Evolutionary conservation across 192 early-diverging fungal genomes (phyloP).

Genomic region (Geranomyces variabilis): DNA sequence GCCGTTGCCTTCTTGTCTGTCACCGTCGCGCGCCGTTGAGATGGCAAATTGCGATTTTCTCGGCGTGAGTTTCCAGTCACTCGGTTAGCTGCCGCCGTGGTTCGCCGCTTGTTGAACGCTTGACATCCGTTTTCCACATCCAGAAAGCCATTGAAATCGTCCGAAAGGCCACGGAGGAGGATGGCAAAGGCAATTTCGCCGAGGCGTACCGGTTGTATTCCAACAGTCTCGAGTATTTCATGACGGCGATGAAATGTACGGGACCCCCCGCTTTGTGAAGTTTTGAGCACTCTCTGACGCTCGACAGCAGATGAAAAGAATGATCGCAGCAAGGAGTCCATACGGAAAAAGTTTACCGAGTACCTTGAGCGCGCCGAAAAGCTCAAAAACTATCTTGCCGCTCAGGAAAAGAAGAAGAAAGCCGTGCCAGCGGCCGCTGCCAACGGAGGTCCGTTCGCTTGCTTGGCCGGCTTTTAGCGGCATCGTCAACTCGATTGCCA

Average conservation of each 20-base stretch:
- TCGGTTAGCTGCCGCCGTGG: neutral
- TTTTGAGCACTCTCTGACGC: too few species aligned
- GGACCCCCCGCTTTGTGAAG: slow-evolving; percentile 4
- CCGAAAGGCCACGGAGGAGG: slow-evolving; percentile 91
- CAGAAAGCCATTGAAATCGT: slow-evolving; percentile 90
- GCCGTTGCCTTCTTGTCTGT: too few species aligned
- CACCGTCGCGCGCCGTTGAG: too few species aligned
- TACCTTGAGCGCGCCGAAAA: slow-evolving; percentile 93
- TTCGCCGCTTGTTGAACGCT: neutral
- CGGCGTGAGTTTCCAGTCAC: slow-evolving; percentile 5
- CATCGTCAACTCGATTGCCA: too few species aligned
- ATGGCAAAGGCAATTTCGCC: slow-evolving; percentile 84
- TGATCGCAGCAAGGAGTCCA: slow-evolving; percentile 78
- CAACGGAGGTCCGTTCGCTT: slow-evolving; percentile 23
- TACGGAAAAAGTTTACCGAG: slow-evolving; percentile 88
- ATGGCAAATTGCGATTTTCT: slow-evolving; percentile 16
- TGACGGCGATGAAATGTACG: slow-evolving; percentile 92
- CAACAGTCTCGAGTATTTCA: slow-evolving; percentile 91
- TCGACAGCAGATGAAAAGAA: slow-evolving; percentile 85
- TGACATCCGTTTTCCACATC: neutral
- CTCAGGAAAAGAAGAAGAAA: slow-evolving; percentile 75
- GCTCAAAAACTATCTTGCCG: slow-evolving; percentile 83
- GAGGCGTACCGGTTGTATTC: slow-evolving; percentile 89
- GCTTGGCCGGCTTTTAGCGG: too few species aligned
- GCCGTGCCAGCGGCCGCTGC: slow-evolving; percentile 60